A percentile compares a stretch with the other conserved stretches of the same genome.
phyloP scores from a whole-genome alignment of 768 basidiomycete species.

The Ramaria sp. region DNA sequence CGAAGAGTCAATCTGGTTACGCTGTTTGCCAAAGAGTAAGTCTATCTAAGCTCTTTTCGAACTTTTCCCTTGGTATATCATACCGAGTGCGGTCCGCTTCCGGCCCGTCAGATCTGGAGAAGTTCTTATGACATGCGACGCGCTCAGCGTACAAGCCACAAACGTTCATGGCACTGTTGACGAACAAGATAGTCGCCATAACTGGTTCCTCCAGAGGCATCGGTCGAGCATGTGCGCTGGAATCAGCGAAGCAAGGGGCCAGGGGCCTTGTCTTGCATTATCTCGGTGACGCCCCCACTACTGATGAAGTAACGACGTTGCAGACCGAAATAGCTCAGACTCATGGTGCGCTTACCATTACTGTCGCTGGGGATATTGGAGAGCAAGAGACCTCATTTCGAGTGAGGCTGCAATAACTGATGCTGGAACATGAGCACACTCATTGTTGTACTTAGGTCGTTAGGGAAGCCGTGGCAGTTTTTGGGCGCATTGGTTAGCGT shows the following conservation, averaged over 20 bases:
- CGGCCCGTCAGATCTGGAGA: neutral
- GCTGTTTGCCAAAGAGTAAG: too few species aligned
- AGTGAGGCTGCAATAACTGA: constrained; percentile 23
- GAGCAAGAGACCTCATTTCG: constrained; percentile 42
- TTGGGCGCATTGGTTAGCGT: constrained; percentile 52
- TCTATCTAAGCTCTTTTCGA: too few species aligned
- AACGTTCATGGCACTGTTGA: neutral
- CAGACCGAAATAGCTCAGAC: constrained; percentile 33
- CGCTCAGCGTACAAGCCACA: neutral
- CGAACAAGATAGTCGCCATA: constrained; percentile 54
- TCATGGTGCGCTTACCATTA: constrained; percentile 28
- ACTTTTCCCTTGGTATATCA: too few species aligned
- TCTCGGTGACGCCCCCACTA: constrained; percentile 46
- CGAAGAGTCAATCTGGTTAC: too few species aligned
- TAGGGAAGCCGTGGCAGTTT: constrained; percentile 41
- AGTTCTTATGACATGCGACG: neutral
- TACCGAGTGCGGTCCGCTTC: too few species aligned
- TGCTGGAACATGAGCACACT: neutral
- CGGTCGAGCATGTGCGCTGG: constrained; percentile 57
- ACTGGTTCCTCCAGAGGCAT: constrained; percentile 71
- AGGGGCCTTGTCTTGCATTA: constrained; percentile 56
- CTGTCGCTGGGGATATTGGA: constrained; percentile 60
- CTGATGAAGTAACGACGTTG: constrained; percentile 36
- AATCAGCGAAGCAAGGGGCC: constrained; percentile 56
- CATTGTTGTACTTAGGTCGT: constrained; percentile 40